phyloP scores from a whole-genome alignment of 345 rosid species.

The Schrenkiella parvula region DNA sequence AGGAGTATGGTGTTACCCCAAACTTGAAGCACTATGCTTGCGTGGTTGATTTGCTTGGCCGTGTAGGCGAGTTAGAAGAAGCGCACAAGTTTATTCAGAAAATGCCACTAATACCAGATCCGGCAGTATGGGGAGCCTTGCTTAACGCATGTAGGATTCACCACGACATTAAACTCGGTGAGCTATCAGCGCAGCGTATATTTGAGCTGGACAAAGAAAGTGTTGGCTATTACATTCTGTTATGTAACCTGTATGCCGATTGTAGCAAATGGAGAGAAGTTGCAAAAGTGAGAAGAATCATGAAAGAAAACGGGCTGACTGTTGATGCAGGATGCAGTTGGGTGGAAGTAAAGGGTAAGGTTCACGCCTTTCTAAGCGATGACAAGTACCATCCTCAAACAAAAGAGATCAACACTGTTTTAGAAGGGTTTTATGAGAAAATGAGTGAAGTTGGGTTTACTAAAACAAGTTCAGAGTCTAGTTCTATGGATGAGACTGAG shows the following conservation, averaged over 20 bases:
- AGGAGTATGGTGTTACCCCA: constrained; percentile 51
- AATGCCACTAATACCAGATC: constrained; percentile 67
- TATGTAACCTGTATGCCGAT: constrained; percentile 65
- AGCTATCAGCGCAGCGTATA: constrained; percentile 55
- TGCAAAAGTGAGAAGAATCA: constrained; percentile 53
- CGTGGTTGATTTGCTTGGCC: constrained; percentile 81
- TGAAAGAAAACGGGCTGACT: constrained; percentile 59
- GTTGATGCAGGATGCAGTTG: constrained; percentile 90
- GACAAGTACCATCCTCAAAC: constrained; percentile 57
- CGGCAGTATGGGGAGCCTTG: constrained; percentile 87
- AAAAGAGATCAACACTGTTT: constrained; percentile 50
- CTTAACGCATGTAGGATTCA: constrained; percentile 73
- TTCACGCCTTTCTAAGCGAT: constrained; percentile 76
- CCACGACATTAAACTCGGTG: constrained; percentile 49
- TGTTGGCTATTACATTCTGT: constrained; percentile 65
- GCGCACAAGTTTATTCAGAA: constrained; percentile 55
- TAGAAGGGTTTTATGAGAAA: constrained; percentile 58
- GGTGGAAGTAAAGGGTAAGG: constrained; percentile 71
- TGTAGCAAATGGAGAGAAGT: constrained; percentile 68
- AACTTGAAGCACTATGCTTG: constrained; percentile 79
- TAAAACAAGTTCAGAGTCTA: constrained; percentile 29
- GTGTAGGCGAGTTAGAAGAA: constrained; percentile 60
- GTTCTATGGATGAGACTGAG: constrained; percentile 43
- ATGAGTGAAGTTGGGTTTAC: constrained; percentile 42
- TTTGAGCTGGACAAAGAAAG: constrained; percentile 56